phyloP scores from a whole-genome alignment of 345 rosid species.

The Dimocarpus longan region DNA sequence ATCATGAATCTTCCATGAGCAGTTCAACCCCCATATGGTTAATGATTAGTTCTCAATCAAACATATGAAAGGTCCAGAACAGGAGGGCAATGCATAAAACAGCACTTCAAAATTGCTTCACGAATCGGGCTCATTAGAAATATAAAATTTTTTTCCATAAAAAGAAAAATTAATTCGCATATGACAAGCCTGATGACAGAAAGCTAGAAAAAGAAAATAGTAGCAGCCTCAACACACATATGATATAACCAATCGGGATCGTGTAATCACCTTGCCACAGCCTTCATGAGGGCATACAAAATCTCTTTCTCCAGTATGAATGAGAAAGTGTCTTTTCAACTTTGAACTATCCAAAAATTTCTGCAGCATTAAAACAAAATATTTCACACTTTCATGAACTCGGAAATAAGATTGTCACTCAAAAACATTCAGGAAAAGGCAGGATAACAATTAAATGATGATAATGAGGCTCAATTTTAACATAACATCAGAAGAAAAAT shows the following conservation, averaged over 20 bases:
- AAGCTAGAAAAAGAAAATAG: no score
- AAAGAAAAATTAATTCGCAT: no score
- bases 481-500: neutral
- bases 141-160: no score
- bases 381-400: constrained; percentile 2
- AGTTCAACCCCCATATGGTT: neutral
- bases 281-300: constrained; percentile 93
- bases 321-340: constrained; percentile 91
- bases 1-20: neutral
- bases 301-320: constrained; percentile 91
- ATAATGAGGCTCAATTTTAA: neutral
- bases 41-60: neutral
- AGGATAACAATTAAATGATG: neutral
- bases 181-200: no score
- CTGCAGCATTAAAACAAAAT: constrained; percentile 49
- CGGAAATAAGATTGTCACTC: constrained; percentile 1
- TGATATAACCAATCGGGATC: constrained; percentile 16
- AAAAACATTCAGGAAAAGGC: neutral
- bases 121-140: no score
- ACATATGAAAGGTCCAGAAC: neutral
- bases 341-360: constrained; percentile 98
- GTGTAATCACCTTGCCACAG: constrained; percentile 89
- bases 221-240: neutral
- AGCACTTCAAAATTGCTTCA: neutral
- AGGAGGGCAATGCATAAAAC: neutral